phyloP scores from a whole-genome alignment of 495 filamentous ascomycete genomes.

The Aspergillus ostianus region DNA sequence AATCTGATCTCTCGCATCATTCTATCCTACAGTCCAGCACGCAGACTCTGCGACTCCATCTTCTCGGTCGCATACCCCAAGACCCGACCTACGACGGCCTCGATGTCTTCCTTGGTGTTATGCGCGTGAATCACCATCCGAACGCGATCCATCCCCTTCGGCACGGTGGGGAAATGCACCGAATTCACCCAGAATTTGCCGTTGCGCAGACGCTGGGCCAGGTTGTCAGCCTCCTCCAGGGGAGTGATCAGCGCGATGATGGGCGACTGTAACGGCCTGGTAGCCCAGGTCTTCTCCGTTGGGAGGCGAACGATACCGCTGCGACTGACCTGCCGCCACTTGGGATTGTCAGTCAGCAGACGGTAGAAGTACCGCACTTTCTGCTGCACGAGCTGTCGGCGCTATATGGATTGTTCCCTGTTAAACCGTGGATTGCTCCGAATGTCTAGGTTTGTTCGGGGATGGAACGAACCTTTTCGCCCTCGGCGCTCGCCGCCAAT shows the following conservation, averaged over 20 bases:
- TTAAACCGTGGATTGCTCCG: neutral
- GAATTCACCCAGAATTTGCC: slow-evolving; percentile 10
- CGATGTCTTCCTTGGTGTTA: slow-evolving; percentile 10
- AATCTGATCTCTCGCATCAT: too few relatives aligned
- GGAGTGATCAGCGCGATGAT: slow-evolving; percentile 3
- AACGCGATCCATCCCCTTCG: slow-evolving; percentile 5
- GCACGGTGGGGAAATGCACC: slow-evolving; percentile 7
- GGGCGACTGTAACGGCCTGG: slow-evolving; percentile 2
- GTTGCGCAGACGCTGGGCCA: neutral
- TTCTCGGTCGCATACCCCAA: slow-evolving; percentile 1
- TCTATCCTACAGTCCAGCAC: neutral
- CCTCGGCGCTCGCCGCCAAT: slow-evolving; percentile 20
- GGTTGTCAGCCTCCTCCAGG: neutral
- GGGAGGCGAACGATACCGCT: slow-evolving; percentile 7
- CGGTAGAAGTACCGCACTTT: slow-evolving; percentile 12
- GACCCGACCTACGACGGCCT: neutral
- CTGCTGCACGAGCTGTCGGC: slow-evolving; percentile 10
- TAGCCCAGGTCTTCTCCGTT: slow-evolving; percentile 7
- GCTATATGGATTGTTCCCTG: neutral
- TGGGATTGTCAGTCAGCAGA: slow-evolving; percentile 3
- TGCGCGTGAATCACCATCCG: slow-evolving; percentile 12
- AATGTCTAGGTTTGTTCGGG: neutral
- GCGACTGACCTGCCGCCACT: slow-evolving; percentile 6
- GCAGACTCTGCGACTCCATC: neutral
- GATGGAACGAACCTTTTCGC: slow-evolving; percentile 7